Conservation (phyloP, 306 rosid species). For the Cucurbita pepo region DNA sequence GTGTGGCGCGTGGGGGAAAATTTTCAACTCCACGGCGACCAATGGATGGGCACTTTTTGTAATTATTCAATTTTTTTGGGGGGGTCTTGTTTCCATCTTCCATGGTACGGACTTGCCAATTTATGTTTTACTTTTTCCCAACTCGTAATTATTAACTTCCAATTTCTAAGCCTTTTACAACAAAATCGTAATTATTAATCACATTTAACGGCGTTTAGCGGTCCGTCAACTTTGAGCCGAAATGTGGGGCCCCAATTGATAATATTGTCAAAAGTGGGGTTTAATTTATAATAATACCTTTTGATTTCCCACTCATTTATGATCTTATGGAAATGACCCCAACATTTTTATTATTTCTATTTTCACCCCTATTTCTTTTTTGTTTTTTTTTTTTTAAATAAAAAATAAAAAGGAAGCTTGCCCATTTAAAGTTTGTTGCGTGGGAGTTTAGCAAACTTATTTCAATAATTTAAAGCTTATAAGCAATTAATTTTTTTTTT, state of each 20-base stretch:
- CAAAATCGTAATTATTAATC: not conserved
- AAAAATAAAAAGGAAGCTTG: not conserved
- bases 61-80: not conserved
- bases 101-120: constrained; percentile 2
- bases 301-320: constrained; percentile 3
- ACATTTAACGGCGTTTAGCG: not conserved
- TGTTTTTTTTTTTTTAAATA: not conserved
- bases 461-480: not conserved
- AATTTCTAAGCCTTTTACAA: not conserved
- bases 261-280: constrained; percentile 2
- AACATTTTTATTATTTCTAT: not conserved
- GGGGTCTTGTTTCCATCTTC: not conserved
- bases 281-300: not conserved
- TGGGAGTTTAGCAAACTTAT: constrained; percentile 1
- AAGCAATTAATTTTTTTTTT: not conserved
- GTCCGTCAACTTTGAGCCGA: not conserved
- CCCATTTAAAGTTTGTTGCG: not conserved
- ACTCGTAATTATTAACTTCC: constrained; percentile 3
- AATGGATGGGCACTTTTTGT: not conserved
- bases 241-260: not conserved
- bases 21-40: not conserved
- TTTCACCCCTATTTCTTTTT: not conserved
- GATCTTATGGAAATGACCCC: constrained; percentile 2
- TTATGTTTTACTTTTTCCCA: constrained; percentile 1
- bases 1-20: not conserved